Percentiles rank a stretch among this genome's conserved stretches.
These are phyloP conservation scores for Starmerella davenportii DNA, from an alignment of 805 yeast species.

Conservation along the genomic window DNA sequence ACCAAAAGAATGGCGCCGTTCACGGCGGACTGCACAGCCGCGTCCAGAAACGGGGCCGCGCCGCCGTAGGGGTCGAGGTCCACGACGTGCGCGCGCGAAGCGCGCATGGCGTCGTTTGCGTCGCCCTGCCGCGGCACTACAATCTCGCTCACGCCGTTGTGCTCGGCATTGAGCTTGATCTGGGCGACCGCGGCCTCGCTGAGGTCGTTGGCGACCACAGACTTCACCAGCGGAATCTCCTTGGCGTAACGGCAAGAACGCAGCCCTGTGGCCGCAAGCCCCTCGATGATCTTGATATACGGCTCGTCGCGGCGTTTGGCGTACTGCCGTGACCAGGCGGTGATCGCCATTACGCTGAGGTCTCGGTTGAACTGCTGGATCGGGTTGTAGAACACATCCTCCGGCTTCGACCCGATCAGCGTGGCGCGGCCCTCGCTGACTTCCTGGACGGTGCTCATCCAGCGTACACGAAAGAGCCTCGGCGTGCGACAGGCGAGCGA, in stretches of 20 bases:
- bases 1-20: slow-evolving; percentile 76
- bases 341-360: slow-evolving; percentile 62
- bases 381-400: slow-evolving; percentile 82
- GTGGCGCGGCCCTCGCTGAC: slow-evolving; percentile 66
- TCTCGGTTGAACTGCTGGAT: slow-evolving; percentile 95
- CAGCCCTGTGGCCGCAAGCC: slow-evolving; percentile 85
- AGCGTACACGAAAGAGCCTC: too few species aligned
- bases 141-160: slow-evolving; percentile 39
- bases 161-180: slow-evolving; percentile 50
- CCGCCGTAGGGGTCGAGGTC: slow-evolving; percentile 97
- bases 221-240: slow-evolving; percentile 62
- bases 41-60: slow-evolving; percentile 86
- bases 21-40: slow-evolving; percentile 67
- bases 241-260: slow-evolving; percentile 86
- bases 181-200: slow-evolving; percentile 70
- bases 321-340: slow-evolving; percentile 64
- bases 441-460: slow-evolving; percentile 6
- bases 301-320: slow-evolving; percentile 22
- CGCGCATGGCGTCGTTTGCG: slow-evolving; percentile 71
- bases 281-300: slow-evolving; percentile 62
- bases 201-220: slow-evolving; percentile 77
- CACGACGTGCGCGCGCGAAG: slow-evolving; percentile 49
- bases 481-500: neutral
- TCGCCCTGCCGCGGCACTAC: slow-evolving; percentile 66
- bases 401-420: slow-evolving; percentile 63